Percentiles rank a stretch among this genome's conserved stretches.
These are phyloP conservation scores for Penicillium macrosclerotiorum DNA, from an alignment of 495 filamentous ascomycete genomes.

Conservation along the genomic window DNA sequence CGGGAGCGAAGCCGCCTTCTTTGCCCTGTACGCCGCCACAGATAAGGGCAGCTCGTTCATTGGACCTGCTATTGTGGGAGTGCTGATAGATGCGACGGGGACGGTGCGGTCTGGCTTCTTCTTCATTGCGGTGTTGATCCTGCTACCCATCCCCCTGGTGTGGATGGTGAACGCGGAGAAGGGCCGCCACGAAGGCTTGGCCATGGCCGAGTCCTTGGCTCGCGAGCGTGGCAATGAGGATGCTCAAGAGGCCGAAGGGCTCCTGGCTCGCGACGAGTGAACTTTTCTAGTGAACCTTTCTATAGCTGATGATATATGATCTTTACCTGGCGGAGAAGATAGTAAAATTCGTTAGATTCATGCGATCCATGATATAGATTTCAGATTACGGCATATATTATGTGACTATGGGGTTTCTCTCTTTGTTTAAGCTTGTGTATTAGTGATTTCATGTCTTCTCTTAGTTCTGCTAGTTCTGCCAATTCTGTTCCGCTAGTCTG, in stretches of 20 bases:
- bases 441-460: too few relatives aligned
- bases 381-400: too few relatives aligned
- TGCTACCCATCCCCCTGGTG: slow-evolving; percentile 73
- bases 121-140: slow-evolving; percentile 77
- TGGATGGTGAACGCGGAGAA: slow-evolving; percentile 78
- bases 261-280: slow-evolving; percentile 20
- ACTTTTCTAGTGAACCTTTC: background rate
- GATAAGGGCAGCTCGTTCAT: slow-evolving; percentile 90
- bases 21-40: slow-evolving; percentile 88
- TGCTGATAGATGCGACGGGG: slow-evolving; percentile 76
- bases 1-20: slow-evolving; percentile 89
- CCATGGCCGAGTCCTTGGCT: slow-evolving; percentile 60
- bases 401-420: too few relatives aligned
- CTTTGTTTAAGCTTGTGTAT: too few relatives aligned
- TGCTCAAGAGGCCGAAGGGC: slow-evolving; percentile 32
- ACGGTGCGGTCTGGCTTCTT: slow-evolving; percentile 85
- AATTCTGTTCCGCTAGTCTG: too few relatives aligned
- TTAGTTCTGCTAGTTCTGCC: too few relatives aligned
- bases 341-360: too few relatives aligned
- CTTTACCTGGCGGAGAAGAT: background rate
- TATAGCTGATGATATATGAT: background rate
- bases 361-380: too few relatives aligned
- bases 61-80: slow-evolving; percentile 82
- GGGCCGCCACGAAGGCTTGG: slow-evolving; percentile 66
- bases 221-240: slow-evolving; percentile 9